Conservation (phyloP, 2,329 filamentous ascomycete genomes). For the Teratosphaeria zuluensis region DNA sequence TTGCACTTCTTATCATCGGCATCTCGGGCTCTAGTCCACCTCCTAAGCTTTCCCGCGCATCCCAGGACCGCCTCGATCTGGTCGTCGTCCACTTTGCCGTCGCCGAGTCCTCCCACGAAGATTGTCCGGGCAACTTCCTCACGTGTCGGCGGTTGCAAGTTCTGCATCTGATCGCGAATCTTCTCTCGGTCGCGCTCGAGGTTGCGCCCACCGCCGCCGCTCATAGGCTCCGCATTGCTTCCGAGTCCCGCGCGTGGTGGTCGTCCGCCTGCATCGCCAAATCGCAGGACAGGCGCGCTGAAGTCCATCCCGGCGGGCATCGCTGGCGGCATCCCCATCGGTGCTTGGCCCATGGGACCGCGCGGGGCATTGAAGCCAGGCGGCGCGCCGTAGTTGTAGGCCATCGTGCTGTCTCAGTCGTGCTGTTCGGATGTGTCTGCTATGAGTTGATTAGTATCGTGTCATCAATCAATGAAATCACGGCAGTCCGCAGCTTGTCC, state of each 20-base stretch:
- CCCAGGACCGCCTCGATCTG: constrained; percentile 69
- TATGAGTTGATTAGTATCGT: not conserved
- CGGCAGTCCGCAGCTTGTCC: not conserved
- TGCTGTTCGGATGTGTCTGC: not conserved
- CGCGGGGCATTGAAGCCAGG: constrained; percentile 66
- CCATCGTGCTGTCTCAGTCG: constrained; percentile 13
- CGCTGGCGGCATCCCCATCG: constrained; percentile 59
- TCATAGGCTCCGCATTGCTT: constrained; percentile 30
- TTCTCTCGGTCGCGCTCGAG: constrained; percentile 42
- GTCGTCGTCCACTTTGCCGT: constrained; percentile 65
- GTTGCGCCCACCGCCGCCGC: constrained; percentile 34
- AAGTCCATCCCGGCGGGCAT: constrained; percentile 96
- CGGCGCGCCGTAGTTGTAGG: constrained; percentile 27
- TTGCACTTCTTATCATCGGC: constrained; percentile 72
- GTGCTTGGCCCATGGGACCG: constrained; percentile 61
- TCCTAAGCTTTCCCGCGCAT: constrained; percentile 63
- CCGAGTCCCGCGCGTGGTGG: constrained; percentile 12
- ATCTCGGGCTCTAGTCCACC: constrained; percentile 73
- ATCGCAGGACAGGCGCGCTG: constrained; percentile 87
- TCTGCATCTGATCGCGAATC: constrained; percentile 23
- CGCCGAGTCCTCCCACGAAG: constrained; percentile 78
- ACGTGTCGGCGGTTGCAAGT: constrained; percentile 66
- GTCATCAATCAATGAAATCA: not conserved
- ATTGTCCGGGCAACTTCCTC: constrained; percentile 90
- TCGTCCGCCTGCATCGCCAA: constrained; percentile 49